Percentiles rank a stretch among this genome's conserved stretches.
Evolutionary conservation across 345 rosid species (phyloP).

Genomic region (Hevea brasiliensis): DNA sequence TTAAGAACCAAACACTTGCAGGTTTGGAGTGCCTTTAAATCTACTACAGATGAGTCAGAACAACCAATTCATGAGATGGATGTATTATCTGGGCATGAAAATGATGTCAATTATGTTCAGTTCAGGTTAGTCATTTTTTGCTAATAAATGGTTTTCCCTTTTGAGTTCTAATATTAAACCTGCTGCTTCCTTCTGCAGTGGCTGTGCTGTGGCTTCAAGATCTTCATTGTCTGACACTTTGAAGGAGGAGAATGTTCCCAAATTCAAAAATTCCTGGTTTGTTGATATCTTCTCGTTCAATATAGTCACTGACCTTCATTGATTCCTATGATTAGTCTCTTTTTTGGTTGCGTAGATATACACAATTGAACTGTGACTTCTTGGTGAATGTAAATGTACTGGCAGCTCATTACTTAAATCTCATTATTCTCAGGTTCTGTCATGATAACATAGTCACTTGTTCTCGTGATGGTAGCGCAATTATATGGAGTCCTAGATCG

Average conservation of each 20-base stretch:
- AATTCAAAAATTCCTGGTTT: constrained; percentile 86
- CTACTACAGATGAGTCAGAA: constrained; percentile 57
- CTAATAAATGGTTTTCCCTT: neutral
- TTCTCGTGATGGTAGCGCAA: constrained; percentile 99
- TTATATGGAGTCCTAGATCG: constrained; percentile 91
- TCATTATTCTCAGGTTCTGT: constrained; percentile 59
- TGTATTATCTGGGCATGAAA: constrained; percentile 89
- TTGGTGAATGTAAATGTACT: constrained; percentile 3
- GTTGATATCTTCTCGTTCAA: constrained; percentile 18
- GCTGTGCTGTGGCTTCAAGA: constrained; percentile 89
- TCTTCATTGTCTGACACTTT: constrained; percentile 59
- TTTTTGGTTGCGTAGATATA: neutral
- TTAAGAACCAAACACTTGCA: constrained; percentile 37
- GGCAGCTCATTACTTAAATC: neutral
- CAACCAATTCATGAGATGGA: constrained; percentile 91
- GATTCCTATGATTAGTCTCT: neutral
- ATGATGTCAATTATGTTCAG: constrained; percentile 98
- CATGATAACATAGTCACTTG: constrained; percentile 95
- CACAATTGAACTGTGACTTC: neutral
- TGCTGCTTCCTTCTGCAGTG: constrained; percentile 55
- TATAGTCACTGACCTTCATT: neutral
- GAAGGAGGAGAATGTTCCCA: constrained; percentile 74
- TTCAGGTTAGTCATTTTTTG: constrained; percentile 62
- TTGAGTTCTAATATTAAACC: neutral
- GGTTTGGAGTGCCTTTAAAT: constrained; percentile 92